phyloP scores from a whole-genome alignment of 441 rosid genomes.

The Arabidopsis lyrata region DNA sequence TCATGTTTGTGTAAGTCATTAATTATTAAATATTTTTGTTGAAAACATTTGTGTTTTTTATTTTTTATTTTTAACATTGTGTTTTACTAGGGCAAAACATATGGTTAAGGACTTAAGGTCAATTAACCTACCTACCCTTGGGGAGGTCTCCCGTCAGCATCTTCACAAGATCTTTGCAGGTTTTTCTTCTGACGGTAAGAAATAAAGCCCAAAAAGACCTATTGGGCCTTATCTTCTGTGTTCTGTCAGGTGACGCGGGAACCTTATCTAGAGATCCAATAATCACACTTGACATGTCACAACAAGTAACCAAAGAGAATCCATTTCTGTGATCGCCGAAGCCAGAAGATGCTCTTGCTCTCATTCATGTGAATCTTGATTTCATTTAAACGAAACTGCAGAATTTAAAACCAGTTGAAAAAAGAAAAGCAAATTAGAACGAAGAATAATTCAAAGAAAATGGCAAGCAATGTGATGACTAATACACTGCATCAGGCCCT shows the following conservation, averaged over 20 bases:
- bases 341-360: background rate
- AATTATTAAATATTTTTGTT: too few relatives aligned
- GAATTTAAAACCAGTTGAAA: background rate
- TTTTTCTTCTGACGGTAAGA: too few relatives aligned
- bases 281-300: slow-evolving; percentile 4
- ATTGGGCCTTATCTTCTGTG: slow-evolving; percentile 4
- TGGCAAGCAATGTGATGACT: slow-evolving; percentile 10
- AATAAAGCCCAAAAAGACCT: background rate
- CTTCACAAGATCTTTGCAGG: too few relatives aligned
- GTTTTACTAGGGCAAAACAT: too few relatives aligned
- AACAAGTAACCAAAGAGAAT: slow-evolving; percentile 16
- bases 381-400: background rate
- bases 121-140: too few relatives aligned
- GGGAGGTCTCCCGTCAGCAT: too few relatives aligned
- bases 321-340: slow-evolving; percentile 10
- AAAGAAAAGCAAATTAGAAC: background rate
- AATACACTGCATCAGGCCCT: background rate
- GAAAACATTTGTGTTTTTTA: too few relatives aligned
- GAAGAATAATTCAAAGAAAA: background rate
- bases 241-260: background rate
- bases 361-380: background rate
- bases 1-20: slow-evolving; percentile 9
- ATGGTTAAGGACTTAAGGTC: too few relatives aligned
- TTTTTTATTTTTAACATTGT: too few relatives aligned
- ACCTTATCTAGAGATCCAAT: background rate